These are phyloP conservation scores for Casuarina glauca DNA, from an alignment of 306 rosid species.

Conservation along the genomic window DNA sequence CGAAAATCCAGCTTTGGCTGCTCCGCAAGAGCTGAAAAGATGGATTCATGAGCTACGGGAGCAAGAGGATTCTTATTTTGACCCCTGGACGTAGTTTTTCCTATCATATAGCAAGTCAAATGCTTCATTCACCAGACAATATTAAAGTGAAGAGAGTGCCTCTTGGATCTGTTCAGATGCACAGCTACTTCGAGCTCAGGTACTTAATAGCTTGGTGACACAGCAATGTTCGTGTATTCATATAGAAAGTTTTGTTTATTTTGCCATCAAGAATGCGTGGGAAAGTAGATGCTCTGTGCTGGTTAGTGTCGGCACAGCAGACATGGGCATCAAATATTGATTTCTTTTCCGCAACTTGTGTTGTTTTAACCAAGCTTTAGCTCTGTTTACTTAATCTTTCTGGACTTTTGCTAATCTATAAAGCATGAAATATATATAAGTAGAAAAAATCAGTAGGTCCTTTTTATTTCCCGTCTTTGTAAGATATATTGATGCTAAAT, in stretches of 20 bases:
- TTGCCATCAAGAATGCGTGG: background rate
- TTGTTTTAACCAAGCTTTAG: too few relatives aligned
- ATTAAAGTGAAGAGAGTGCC: conserved; percentile 1
- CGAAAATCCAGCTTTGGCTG: conserved; percentile 7
- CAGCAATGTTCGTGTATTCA: background rate
- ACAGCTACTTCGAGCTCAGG: background rate
- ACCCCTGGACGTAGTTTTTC: conserved; percentile 14
- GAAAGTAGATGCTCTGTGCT: background rate
- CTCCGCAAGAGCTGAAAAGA: conserved; percentile 1
- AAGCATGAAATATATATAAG: too few relatives aligned
- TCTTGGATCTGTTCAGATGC: background rate
- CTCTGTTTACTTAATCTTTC: too few relatives aligned
- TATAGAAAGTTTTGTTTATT: background rate
- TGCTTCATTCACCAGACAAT: conserved; percentile 20
- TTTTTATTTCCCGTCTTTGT: too few relatives aligned
- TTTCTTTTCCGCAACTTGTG: too few relatives aligned
- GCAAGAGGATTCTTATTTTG: conserved; percentile 3
- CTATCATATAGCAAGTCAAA: conserved; percentile 15
- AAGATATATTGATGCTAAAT: too few relatives aligned
- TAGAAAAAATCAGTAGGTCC: too few relatives aligned
- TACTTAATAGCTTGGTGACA: too few relatives aligned
- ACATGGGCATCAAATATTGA: too few relatives aligned
- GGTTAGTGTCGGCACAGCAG: background rate
- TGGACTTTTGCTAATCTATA: too few relatives aligned
- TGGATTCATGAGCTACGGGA: conserved; percentile 21